phyloP scores from a whole-genome alignment of 768 basidiomycete species.

The Clitopilus passeckerianus region DNA sequence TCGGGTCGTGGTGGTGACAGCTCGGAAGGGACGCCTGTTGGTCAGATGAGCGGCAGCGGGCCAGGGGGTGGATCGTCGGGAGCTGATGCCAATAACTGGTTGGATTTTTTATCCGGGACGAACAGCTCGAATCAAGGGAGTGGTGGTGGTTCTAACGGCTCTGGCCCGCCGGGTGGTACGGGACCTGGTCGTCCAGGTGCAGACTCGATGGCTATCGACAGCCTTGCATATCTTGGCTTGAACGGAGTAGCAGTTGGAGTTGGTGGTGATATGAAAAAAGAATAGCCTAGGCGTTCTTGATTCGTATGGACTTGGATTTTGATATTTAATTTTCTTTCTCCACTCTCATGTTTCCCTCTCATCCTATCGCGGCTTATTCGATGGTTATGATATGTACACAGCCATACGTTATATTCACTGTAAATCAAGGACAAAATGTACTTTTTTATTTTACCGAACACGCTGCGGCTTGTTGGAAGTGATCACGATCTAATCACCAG shows the following conservation, averaged over 20 bases:
- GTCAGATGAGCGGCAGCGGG: background rate
- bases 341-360: background rate
- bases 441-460: background rate
- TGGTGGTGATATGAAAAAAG: background rate
- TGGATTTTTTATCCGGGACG: slow-evolving; percentile 5
- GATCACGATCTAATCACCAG: no score
- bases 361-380: no score
- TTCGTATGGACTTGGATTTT: background rate
- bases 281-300: background rate
- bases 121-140: background rate
- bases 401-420: background rate
- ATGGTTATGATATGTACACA: no score
- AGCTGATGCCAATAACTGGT: background rate
- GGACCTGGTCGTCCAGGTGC: background rate
- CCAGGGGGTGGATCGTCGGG: background rate
- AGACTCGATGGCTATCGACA: background rate
- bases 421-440: background rate
- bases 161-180: background rate
- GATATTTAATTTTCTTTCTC: background rate
- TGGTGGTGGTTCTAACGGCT: background rate
- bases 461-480: no score
- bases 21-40: background rate
- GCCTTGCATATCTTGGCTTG: background rate
- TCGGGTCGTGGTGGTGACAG: background rate
- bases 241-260: background rate